Base-by-base conservation (phyloP, 306 rosid species). In the Inga oerstediana region DNA sequence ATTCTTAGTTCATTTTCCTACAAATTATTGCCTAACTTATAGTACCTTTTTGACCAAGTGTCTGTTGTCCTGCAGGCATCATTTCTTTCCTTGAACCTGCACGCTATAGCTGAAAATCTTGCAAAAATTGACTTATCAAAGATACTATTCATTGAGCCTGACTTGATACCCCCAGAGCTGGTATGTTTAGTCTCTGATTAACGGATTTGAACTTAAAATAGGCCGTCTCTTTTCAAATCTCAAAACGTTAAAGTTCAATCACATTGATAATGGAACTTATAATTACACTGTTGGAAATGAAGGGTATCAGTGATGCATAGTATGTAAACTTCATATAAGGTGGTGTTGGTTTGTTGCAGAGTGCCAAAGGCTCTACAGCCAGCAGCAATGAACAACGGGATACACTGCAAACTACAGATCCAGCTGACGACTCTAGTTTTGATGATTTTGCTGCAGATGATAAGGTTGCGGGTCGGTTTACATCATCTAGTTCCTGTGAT, bases 101-200 rank as follows among this genome's bases (percentile, higher is more conserved):
- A 85, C 58, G 89, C 90, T 68, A 82, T 93, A 34, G 98, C 94
- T 24, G 97, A 93, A 77, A 90, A 72, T 79, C 91, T 95, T 77
- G 86, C 75, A 48, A 91, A 90, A 83, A 81, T 92, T 37, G 92
- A 92, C 86, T 84, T 91, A 67, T 76, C 94, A 39, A 88, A 91
- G 87, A 95, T 95, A 90, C 91, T 95, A 76, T 93, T 92, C 79
- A 84, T 95, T 34, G 98, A 95, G 84, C 32, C 90, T 66, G 97
- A 92, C 81, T 84, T 92, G 72, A 81, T 93, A 56, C 92, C 94
- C 19, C 73, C 85, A n/a, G 93, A 90, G 77, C 86, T 90, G 97
- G 98, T 94, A 91, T 62, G 94, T 86, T 75, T 81, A 30, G 54
- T 76, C 81, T 84, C 84, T 58, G 64, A 19, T 58, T 58, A 58